phyloP scores from a whole-genome alignment of 2,329 filamentous ascomycete genomes.

The Verticillium nonalfalfae region DNA sequence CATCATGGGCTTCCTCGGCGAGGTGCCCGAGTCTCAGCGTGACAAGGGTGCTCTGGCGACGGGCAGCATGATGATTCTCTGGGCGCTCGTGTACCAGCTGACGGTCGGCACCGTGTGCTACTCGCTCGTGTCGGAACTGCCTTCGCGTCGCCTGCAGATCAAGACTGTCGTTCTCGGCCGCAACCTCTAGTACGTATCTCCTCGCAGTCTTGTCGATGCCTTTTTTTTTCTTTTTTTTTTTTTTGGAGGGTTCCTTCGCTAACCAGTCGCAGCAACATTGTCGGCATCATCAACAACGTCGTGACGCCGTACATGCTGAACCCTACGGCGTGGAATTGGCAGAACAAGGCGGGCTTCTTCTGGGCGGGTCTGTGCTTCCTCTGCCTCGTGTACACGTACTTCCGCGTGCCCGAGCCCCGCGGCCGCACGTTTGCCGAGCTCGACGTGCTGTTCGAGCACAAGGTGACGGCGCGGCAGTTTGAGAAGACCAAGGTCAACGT shows the following conservation, averaged over 20 bases:
- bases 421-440: slow-evolving; percentile 82
- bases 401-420: slow-evolving; percentile 71
- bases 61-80: slow-evolving; percentile 77
- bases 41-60: slow-evolving; percentile 65
- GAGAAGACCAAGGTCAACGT: slow-evolving; percentile 50
- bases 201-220: not conserved
- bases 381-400: slow-evolving; percentile 77
- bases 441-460: slow-evolving; percentile 74
- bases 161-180: slow-evolving; percentile 87
- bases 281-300: slow-evolving; percentile 74
- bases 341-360: slow-evolving; percentile 83
- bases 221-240: too few relatives aligned
- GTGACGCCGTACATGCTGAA: slow-evolving; percentile 93
- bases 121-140: slow-evolving; percentile 79
- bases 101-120: slow-evolving; percentile 88
- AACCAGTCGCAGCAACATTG: slow-evolving; percentile 54
- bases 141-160: slow-evolving; percentile 76
- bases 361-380: slow-evolving; percentile 72
- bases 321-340: slow-evolving; percentile 80
- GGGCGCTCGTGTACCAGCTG: slow-evolving; percentile 78
- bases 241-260: not conserved
- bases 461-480: slow-evolving; percentile 68
- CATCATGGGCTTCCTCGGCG: slow-evolving; percentile 75
- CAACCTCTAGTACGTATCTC: slow-evolving; percentile 55
- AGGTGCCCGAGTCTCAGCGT: slow-evolving; percentile 57